Base-by-base conservation (phyloP, 2,329 filamentous ascomycete genomes). In the Colletotrichum plurivorum region DNA sequence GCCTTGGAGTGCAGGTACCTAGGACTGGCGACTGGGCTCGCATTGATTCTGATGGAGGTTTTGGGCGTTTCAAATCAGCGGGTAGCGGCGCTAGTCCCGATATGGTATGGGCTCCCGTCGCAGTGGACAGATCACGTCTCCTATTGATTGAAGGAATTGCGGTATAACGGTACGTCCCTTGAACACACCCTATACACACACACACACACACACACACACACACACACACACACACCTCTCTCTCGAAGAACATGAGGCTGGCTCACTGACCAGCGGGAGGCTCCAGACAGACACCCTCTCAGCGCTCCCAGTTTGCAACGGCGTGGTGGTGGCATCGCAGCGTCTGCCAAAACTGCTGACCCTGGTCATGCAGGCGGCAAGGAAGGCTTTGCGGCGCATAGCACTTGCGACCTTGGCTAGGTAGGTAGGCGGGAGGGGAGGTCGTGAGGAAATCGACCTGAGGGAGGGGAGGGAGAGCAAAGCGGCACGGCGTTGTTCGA, bases 51-150 rank as follows among this genome's bases (percentile, higher is more conserved):
- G 60, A 61, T 71, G 66, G 66, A 69, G 69, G 66, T 64, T 71
- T 68, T 62, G 67, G 56, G 58, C 61, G 72, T 73, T 73, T 73
- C 72, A 73, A 70, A 71, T 67, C 54, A 57, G 67, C 66, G 61
- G 66, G 51, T 39, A 31, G 27, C n/a, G 3, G 58, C 69, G 63
- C 72, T 73, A 73, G 39, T 45, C 65, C 46, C 22, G 10, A 61
- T 69, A 13, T 22, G 62, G 68, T 10, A 39, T 58, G 36, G 67
- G 10, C 41, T 66, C 51, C 54, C 56, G 66, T 58, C 52, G 16
- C 51, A 64, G 46, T 66, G 53, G 56, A 54, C 69, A 69, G 52
- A 60, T 66, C 69, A 49, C 39, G 60, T 70, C 69, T 71, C 69
- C 20, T 60, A 71, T 71, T 71, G 66, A 71, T 71, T 65, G 65